phyloP scores from a whole-genome alignment of 1,139 yeast genomes.

The Saccharomyces hybrid region DNA sequence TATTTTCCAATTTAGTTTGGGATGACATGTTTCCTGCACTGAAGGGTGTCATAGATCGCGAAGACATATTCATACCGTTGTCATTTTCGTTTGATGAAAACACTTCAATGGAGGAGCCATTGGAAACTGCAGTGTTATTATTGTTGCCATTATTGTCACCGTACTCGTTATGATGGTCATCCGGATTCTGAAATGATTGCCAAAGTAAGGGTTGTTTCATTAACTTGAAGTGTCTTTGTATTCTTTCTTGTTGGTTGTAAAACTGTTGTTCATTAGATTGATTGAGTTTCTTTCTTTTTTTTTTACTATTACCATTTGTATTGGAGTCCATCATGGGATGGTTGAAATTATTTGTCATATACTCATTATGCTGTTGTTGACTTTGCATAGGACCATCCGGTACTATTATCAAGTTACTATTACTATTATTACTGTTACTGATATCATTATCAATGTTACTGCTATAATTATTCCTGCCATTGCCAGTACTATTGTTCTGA shows the following conservation, averaged over 20 bases:
- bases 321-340: not conserved
- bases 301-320: not conserved
- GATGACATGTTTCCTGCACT: not conserved
- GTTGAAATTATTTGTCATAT: not conserved
- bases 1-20: not conserved
- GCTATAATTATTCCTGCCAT: conserved; percentile 4
- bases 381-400: conserved; percentile 1
- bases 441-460: conserved; percentile 3
- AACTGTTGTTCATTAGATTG: not conserved
- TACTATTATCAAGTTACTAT: not conserved
- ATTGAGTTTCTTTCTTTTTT: conserved; percentile 3
- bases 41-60: conserved; percentile 25
- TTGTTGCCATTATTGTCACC: conserved; percentile 7
- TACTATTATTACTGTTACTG: conserved; percentile 19
- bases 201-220: conserved; percentile 14
- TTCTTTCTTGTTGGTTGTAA: conserved; percentile 11
- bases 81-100: conserved; percentile 34
- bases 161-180: not conserved
- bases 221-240: conserved; percentile 16
- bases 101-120: conserved; percentile 3
- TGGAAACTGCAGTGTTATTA: not conserved
- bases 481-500: not conserved
- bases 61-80: conserved; percentile 34
- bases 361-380: not conserved
- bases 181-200: not conserved